Conservation (phyloP, 2,329 filamentous ascomycete species). For the Diaporthe sp. region DNA sequence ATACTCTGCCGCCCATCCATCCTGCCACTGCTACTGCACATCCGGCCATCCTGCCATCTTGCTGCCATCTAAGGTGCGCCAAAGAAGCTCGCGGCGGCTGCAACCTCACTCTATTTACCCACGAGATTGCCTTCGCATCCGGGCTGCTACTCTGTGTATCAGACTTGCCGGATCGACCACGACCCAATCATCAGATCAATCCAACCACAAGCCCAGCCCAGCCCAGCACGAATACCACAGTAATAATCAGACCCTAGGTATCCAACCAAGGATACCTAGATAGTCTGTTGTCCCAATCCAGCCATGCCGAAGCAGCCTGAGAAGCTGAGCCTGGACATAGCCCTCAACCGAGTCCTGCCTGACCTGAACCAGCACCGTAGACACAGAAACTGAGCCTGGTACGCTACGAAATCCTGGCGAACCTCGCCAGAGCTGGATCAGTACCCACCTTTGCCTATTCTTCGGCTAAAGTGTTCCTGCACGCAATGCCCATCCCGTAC, state of each 20-base stretch:
- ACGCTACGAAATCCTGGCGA: not conserved
- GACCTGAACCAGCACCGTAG: conserved; percentile 8
- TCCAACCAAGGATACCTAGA: not conserved
- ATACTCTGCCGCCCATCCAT: not conserved
- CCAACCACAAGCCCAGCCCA: conserved; percentile 5
- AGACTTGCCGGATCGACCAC: conserved; percentile 30
- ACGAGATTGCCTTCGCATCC: conserved; percentile 27
- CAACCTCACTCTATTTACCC: conserved; percentile 29
- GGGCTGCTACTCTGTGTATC: conserved; percentile 32
- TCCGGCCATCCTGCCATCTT: not conserved
- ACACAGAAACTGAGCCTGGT: not conserved
- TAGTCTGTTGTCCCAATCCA: conserved; percentile 3
- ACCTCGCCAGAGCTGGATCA: conserved; percentile 15
- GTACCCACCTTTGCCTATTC: conserved; percentile 32
- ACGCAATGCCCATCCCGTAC: conserved; percentile 30
- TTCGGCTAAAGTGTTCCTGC: conserved; percentile 30
- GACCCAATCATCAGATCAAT: conserved; percentile 28
- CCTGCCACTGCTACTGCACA: not conserved
- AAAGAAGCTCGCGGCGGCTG: conserved; percentile 28
- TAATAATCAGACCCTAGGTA: not conserved
- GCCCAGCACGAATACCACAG: conserved; percentile 10
- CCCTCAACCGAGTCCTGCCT: not conserved
- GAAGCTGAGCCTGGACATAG: not conserved
- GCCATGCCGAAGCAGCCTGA: not conserved
- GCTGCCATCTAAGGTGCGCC: not conserved